Evolutionary conservation across 371 early-diverging fungal genomes (phyloP).

Genomic region (Mortierella polycephala): DNA sequence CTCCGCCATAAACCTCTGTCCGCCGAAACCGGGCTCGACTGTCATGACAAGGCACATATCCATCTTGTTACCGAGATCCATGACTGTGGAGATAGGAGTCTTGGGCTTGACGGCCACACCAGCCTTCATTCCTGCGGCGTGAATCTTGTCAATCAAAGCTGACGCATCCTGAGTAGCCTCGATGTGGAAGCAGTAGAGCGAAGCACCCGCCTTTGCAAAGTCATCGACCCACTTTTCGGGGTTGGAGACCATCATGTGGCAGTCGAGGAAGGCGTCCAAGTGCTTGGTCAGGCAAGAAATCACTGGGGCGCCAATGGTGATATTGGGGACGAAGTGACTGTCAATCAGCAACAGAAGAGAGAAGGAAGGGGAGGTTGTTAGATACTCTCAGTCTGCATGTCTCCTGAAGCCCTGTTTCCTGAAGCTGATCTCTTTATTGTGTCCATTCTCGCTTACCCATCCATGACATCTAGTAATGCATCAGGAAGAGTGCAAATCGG

Average conservation of each 20-base stretch:
- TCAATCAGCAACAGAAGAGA: neutral
- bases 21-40: conserved; percentile 98
- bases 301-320: conserved; percentile 96
- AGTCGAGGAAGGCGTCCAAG: conserved; percentile 94
- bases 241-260: conserved; percentile 97
- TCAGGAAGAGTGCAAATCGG: neutral
- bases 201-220: conserved; percentile 94
- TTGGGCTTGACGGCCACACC: conserved; percentile 96
- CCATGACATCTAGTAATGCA: conserved; percentile 77
- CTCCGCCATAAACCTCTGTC: conserved; percentile 91
- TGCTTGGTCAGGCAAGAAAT: conserved; percentile 89
- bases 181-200: conserved; percentile 92
- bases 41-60: conserved; percentile 99
- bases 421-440: neutral
- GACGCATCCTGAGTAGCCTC: conserved; percentile 89
- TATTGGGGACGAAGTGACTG: conserved; percentile 98
- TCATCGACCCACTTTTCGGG: conserved; percentile 97
- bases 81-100: conserved; percentile 84
- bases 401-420: too few relatives aligned
- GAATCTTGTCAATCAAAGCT: conserved; percentile 82
- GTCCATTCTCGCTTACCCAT: conserved; percentile 69
- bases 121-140: conserved; percentile 89
- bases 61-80: conserved; percentile 72
- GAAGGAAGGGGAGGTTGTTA: too few relatives aligned
- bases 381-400: too few relatives aligned